Percentiles rank a stretch among this genome's conserved stretches.
Conservation (phyloP, 768 basidiomycete genomes). For the Boletus rubescentipes region DNA sequence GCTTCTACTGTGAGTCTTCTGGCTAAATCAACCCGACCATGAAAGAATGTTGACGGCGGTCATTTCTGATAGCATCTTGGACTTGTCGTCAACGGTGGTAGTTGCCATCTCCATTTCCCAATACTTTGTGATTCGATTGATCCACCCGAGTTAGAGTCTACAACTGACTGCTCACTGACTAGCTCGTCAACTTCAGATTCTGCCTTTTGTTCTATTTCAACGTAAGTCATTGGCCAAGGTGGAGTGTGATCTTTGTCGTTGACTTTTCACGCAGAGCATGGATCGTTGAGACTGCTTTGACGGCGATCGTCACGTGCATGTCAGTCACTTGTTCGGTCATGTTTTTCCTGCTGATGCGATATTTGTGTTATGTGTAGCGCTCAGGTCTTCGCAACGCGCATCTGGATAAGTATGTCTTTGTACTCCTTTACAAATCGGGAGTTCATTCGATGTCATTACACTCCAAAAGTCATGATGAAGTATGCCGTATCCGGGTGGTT, state of each 20-base stretch:
- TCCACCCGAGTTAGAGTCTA: neutral
- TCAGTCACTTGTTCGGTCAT: neutral
- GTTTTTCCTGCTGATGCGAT: too few species aligned
- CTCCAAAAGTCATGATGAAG: neutral
- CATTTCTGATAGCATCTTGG: neutral
- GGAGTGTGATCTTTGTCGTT: neutral
- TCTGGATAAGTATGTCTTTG: neutral
- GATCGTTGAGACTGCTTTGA: neutral
- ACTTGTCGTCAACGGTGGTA: constrained; percentile 3
- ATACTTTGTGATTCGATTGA: neutral
- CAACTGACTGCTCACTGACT: neutral
- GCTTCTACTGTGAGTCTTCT: neutral
- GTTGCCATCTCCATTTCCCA: neutral
- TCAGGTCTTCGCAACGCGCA: constrained; percentile 6
- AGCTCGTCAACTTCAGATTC: neutral
- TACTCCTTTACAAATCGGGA: neutral
- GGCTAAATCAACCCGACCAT: neutral
- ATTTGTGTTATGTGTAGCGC: neutral
- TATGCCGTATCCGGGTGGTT: neutral
- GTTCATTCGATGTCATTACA: neutral
- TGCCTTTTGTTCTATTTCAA: neutral
- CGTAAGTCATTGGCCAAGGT: neutral
- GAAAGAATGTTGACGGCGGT: neutral
- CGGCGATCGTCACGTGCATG: constrained; percentile 3
- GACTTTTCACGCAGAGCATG: neutral